Evolutionary conservation across 768 basidiomycete species (phyloP), one percentile per base, ranked within the genome.

Genomic region (Agaricus bisporus): DNA sequence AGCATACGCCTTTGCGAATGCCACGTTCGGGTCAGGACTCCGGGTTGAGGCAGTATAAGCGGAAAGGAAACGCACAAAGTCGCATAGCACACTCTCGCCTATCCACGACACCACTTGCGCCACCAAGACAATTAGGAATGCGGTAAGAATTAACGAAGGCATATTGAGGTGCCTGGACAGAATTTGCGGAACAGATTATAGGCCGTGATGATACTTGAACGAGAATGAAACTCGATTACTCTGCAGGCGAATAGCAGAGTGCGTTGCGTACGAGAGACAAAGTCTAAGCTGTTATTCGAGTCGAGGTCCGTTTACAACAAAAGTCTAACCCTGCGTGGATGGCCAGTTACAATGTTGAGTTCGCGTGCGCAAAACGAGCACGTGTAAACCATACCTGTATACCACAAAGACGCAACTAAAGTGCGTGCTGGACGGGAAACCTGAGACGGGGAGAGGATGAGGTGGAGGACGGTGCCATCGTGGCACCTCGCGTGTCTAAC

Each of bases 91-190:
- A 17, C 86, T 79, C 65, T 92, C 80, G 42, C 94, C 94, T 48
- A 95, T 79, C 93, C 92, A 95, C 46, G 85, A 80, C 56, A 95
- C 79, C 61, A 92, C 75, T 66, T 95, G 86, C 2, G 89, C 88
- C 49, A 91, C 58, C 61, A 95, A 83, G 29, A 91, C 90, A 49
- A 94, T 78, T 15, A 77, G 67, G 64, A 98, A 91, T 56, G 95
- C 88, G 22, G 88, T 80, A 51, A 93, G 61, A 39, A 93, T 82
- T 53, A 95, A 80, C 57, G 88, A 80, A 10, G 43, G 42, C 89
- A 92, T 91, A 44, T 25, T 14, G 26, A 12, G 1, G 26, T n/a
- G 47, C 25, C 14, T 38, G 1, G 4, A 22, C 22, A 22, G 22
- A 22, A 22, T 22, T 4, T 22, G 22, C 22, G 22, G 22, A 22